These are phyloP conservation scores for Taiozyma sp. DNA, from an alignment of 1,139 yeast genomes.

Conservation along the genomic window DNA sequence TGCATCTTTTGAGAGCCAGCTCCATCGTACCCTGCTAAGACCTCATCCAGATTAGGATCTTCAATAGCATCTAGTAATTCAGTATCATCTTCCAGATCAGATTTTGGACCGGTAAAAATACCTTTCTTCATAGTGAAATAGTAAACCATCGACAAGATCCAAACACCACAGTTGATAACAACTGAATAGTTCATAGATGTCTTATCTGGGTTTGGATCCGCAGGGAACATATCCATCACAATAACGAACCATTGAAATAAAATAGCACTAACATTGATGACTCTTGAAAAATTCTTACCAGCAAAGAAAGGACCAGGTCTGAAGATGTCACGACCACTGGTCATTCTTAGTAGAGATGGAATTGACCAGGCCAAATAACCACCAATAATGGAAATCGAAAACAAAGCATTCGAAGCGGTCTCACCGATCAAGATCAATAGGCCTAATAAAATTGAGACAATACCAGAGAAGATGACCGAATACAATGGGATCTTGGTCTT, in stretches of 20 bases:
- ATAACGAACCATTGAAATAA: constrained; percentile 35
- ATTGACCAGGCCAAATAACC: constrained; percentile 52
- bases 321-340: constrained; percentile 38
- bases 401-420: constrained; percentile 53
- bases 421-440: constrained; percentile 48
- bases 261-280: constrained; percentile 29
- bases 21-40: neutral
- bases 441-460: constrained; percentile 42
- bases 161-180: constrained; percentile 46
- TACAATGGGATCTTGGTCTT: constrained; percentile 48
- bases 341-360: constrained; percentile 43
- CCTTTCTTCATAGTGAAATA: constrained; percentile 24
- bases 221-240: constrained; percentile 44
- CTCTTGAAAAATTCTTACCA: constrained; percentile 42
- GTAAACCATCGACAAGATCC: constrained; percentile 40
- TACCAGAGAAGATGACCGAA: constrained; percentile 47
- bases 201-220: constrained; percentile 34
- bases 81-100: neutral
- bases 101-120: neutral
- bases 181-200: constrained; percentile 55
- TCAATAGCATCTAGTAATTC: neutral
- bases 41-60: neutral
- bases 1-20: neutral
- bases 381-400: constrained; percentile 49
- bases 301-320: constrained; percentile 61